Conservation (phyloP, 805 yeast species). For the Myxozyma mucilagina region DNA sequence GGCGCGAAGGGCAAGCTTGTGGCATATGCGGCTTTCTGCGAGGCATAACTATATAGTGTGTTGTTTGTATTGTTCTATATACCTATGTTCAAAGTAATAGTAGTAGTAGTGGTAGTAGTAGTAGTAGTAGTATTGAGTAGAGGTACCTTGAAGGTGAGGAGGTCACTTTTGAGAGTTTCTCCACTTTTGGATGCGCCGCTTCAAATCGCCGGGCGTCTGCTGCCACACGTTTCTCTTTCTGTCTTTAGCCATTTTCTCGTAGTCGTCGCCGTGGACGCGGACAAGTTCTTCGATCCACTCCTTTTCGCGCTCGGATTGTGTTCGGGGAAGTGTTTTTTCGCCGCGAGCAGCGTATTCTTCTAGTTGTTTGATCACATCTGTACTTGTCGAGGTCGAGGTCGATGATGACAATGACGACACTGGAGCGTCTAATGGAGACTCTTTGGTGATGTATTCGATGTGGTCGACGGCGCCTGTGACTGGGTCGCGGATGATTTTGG, state of each 20-base stretch:
- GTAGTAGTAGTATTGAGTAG: not conserved
- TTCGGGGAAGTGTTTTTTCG: conserved; percentile 49
- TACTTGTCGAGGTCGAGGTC: conserved; percentile 38
- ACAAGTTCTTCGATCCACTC: conserved; percentile 67
- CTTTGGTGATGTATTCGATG: conserved; percentile 57
- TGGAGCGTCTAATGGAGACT: conserved; percentile 36
- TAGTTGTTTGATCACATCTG: conserved; percentile 67
- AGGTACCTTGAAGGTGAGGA: too few relatives aligned
- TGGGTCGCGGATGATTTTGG: conserved; percentile 17
- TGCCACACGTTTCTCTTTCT: conserved; percentile 47
- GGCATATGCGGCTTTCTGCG: conserved; percentile 88
- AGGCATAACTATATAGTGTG: too few relatives aligned
- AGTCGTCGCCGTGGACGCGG: conserved; percentile 84
- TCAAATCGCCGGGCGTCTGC: conserved; percentile 81
- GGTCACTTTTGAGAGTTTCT: not conserved
- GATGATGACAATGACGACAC: conserved; percentile 34
- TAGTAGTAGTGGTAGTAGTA: not conserved
- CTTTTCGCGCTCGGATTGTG: conserved; percentile 68
- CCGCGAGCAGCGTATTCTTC: conserved; percentile 57
- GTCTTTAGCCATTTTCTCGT: conserved; percentile 90
- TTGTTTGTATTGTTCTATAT: too few relatives aligned
- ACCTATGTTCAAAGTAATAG: too few relatives aligned
- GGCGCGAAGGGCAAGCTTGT: conserved; percentile 51
- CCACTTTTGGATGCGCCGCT: conserved; percentile 62
- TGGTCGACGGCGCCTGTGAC: conserved; percentile 11